Percentiles rank a stretch among this genome's conserved stretches.
Conservation (phyloP, 2,329 filamentous ascomycete species). For the Fusarium neocosmosporiellum region DNA sequence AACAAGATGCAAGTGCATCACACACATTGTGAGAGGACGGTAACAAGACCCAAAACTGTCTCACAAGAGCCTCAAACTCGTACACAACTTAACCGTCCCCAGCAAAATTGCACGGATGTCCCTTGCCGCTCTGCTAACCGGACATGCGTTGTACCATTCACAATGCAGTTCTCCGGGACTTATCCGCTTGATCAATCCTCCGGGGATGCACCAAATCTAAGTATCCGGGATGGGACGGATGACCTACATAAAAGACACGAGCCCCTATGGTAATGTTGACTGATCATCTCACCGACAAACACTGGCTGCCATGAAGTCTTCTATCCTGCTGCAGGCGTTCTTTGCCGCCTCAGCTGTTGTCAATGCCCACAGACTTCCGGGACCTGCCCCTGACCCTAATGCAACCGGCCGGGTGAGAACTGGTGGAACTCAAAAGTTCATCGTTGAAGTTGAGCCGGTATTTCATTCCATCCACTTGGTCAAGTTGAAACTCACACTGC, state of each 20-base stretch:
- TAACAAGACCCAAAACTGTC: constrained; percentile 14
- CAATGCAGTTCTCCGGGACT: constrained; percentile 35
- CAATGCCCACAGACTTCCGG: constrained; percentile 13
- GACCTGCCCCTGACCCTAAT: background rate
- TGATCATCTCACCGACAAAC: background rate
- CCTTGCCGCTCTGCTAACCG: constrained; percentile 21
- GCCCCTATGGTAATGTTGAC: background rate
- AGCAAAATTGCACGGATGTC: constrained; percentile 16
- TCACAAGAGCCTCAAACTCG: background rate
- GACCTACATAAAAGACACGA: constrained; percentile 8
- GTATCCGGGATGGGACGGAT: background rate
- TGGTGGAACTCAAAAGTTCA: constrained; percentile 38
- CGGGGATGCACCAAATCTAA: constrained; percentile 26
- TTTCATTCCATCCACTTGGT: constrained; percentile 1
- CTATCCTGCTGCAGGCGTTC: constrained; percentile 24
- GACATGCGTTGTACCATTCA: constrained; percentile 24
- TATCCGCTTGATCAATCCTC: constrained; percentile 36
- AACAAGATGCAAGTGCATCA: background rate
- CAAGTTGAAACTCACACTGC: constrained; percentile 18
- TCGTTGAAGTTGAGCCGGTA: constrained; percentile 43
- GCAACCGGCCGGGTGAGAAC: constrained; percentile 1
- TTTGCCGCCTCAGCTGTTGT: constrained; percentile 13
- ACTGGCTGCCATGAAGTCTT: constrained; percentile 28
- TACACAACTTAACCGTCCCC: constrained; percentile 11
- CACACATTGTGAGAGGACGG: background rate